These are phyloP conservation scores for Colletotrichum ledebouriae DNA, from an alignment of 2,329 filamentous ascomycete species.

Conservation along the genomic window DNA sequence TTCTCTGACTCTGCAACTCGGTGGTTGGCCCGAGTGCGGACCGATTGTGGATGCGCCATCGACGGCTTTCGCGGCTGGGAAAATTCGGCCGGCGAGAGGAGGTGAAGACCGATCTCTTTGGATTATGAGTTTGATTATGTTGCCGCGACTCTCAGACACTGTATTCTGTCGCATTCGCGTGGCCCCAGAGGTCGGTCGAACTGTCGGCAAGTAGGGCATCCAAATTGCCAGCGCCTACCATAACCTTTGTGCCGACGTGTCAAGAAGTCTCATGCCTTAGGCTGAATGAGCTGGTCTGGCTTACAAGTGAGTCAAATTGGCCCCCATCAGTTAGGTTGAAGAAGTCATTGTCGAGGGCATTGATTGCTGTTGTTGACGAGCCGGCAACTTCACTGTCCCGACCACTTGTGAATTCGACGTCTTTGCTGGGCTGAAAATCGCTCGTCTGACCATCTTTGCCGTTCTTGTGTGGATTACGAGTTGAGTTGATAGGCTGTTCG, in stretches of 20 bases:
- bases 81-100: conserved; percentile 2
- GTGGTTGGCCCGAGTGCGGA: conserved; percentile 29
- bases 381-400: too few species aligned
- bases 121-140: background rate
- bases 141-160: background rate
- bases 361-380: background rate
- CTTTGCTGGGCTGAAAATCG: too few species aligned
- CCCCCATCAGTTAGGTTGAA: conserved; percentile 46
- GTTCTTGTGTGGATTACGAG: accelerated
- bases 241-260: conserved; percentile 4
- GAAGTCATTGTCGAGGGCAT: conserved; percentile 39
- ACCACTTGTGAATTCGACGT: too few species aligned
- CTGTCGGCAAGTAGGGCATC: conserved; percentile 1
- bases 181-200: background rate
- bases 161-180: background rate
- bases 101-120: background rate
- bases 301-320: conserved; percentile 46
- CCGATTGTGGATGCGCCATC: conserved; percentile 18
- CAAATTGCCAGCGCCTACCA: conserved; percentile 8
- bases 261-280: background rate
- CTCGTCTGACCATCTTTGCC: accelerated
- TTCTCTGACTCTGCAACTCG: conserved; percentile 14
- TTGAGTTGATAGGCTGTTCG: accelerated
- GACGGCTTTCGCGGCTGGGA: conserved; percentile 22
- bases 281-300: background rate